These are phyloP conservation scores for Phialophora verrucosa DNA, from an alignment of 2,329 filamentous ascomycete species.

Conservation along the genomic window DNA sequence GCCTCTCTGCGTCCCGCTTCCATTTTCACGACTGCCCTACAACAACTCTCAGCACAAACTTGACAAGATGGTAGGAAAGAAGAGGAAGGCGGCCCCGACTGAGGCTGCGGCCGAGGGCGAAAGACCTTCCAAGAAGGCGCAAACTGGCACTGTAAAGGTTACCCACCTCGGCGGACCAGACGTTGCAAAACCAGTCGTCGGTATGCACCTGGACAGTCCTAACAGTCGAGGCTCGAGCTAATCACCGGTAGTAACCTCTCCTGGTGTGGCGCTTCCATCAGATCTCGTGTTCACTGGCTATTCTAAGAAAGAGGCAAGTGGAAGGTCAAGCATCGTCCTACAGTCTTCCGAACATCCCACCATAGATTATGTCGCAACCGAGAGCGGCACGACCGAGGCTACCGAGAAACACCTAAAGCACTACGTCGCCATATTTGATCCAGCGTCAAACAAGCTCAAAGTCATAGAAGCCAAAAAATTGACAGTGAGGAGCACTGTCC, in stretches of 20 bases:
- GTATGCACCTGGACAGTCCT: slow-evolving; percentile 26
- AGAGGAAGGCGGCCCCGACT: slow-evolving; percentile 35
- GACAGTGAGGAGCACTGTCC: slow-evolving; percentile 58
- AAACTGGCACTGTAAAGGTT: slow-evolving; percentile 34
- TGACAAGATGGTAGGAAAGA: slow-evolving; percentile 32
- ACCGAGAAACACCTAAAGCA: slow-evolving; percentile 62
- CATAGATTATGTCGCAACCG: slow-evolving; percentile 63
- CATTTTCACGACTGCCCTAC: not conserved
- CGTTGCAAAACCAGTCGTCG: slow-evolving; percentile 37
- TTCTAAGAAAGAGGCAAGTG: slow-evolving; percentile 28
- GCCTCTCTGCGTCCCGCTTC: not conserved
- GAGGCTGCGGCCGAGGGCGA: slow-evolving; percentile 15
- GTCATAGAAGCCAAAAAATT: slow-evolving; percentile 61
- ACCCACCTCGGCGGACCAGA: slow-evolving; percentile 32
- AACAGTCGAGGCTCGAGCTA: not conserved
- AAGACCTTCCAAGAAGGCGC: slow-evolving; percentile 35
- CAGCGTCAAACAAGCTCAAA: slow-evolving; percentile 58
- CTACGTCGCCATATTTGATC: slow-evolving; percentile 67
- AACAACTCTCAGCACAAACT: not conserved
- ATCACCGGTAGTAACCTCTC: slow-evolving; percentile 38
- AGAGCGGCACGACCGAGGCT: slow-evolving; percentile 51
- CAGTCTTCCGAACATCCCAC: slow-evolving; percentile 66
- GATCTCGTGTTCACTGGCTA: slow-evolving; percentile 34
- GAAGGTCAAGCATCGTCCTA: slow-evolving; percentile 58
- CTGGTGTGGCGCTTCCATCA: slow-evolving; percentile 39